phyloP scores from a whole-genome alignment of 768 basidiomycete species.

The Lactarius psammicola region DNA sequence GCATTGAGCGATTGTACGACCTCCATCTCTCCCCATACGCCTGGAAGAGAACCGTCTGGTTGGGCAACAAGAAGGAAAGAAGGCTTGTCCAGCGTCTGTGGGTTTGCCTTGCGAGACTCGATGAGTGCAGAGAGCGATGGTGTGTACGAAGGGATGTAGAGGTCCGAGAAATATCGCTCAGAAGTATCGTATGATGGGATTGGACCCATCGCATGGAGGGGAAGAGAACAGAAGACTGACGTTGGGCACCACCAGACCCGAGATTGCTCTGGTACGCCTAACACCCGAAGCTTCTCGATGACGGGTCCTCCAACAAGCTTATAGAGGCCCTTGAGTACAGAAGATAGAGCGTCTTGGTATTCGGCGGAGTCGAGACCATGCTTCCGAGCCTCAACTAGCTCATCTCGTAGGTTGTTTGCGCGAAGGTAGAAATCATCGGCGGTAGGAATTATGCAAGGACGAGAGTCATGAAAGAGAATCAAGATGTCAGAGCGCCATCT shows the following conservation, averaged over 20 bases:
- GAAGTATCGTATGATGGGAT: background rate
- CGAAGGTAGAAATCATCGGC: background rate
- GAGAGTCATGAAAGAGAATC: slow-evolving; percentile 1
- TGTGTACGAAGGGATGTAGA: background rate
- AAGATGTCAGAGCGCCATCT: slow-evolving; percentile 18
- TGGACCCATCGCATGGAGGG: slow-evolving; percentile 26
- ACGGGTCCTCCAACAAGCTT: background rate
- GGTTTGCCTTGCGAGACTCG: background rate
- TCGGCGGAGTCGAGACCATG: background rate
- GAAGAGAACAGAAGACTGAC: slow-evolving; percentile 13
- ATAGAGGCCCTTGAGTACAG: slow-evolving; percentile 12
- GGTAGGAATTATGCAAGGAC: background rate
- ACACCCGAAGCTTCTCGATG: background rate
- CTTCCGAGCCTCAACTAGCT: background rate
- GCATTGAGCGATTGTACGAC: background rate
- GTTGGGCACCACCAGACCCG: background rate
- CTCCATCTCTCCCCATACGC: slow-evolving; percentile 9
- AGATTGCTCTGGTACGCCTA: slow-evolving; percentile 10
- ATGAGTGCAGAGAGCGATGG: background rate
- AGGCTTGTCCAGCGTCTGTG: background rate
- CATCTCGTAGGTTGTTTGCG: background rate
- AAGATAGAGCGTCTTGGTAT: background rate
- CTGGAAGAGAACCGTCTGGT: slow-evolving; percentile 1
- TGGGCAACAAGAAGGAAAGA: slow-evolving; percentile 10
- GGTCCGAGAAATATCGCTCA: slow-evolving; percentile 10